Evolutionary conservation across 257 asterid species (phyloP).

Genomic region (Handroanthus guayacan): DNA sequence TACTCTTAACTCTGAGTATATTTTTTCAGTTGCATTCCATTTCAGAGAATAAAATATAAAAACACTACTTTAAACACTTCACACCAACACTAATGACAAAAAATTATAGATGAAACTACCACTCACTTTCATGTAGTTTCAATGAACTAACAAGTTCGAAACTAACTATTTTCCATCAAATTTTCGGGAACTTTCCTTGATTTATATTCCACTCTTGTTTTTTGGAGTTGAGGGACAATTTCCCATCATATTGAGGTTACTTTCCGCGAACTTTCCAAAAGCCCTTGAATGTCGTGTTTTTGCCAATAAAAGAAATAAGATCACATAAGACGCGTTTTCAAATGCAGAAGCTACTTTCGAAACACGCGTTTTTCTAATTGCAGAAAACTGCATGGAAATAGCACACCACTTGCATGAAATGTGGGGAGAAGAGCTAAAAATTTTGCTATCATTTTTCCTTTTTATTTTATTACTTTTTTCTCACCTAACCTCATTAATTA

Average conservation of each 20-base stretch:
- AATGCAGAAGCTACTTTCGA: not conserved
- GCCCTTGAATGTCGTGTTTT: not conserved
- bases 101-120: no score
- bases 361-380: constrained; percentile 26
- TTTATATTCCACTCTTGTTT: not conserved
- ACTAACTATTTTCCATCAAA: not conserved
- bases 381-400: constrained; percentile 6
- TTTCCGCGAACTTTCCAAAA: not conserved
- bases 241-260: not conserved
- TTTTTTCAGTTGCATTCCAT: no score
- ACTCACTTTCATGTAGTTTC: no score
- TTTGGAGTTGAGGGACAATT: not conserved
- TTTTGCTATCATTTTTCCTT: constrained; percentile 7
- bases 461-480: not conserved
- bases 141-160: no score
- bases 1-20: no score
- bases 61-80: no score
- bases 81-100: no score
- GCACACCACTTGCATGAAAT: constrained; percentile 37
- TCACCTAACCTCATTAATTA: constrained; percentile 32
- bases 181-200: not conserved
- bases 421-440: not conserved
- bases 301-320: not conserved
- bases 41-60: no score
- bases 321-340: not conserved